These are phyloP conservation scores for Ophiocordyceps robertsii DNA, from an alignment of 2,329 filamentous ascomycete genomes.

Conservation along the genomic window DNA sequence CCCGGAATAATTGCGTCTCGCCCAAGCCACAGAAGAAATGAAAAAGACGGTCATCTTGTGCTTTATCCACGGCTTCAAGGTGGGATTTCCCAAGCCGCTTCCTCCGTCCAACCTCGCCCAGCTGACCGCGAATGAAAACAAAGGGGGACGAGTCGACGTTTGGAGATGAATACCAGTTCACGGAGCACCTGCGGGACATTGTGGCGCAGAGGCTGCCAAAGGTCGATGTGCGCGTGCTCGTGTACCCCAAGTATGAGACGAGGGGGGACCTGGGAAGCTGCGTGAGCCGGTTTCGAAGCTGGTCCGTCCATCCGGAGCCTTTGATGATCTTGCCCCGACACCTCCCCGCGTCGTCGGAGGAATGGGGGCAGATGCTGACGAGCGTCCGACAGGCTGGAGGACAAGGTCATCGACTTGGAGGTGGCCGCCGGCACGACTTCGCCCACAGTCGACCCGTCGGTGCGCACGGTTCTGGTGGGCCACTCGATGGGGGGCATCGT, in stretches of 20 bases:
- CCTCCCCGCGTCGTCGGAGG: too few relatives aligned
- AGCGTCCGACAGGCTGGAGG: slow-evolving; percentile 50
- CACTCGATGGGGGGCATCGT: slow-evolving; percentile 94
- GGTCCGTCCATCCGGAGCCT: slow-evolving; percentile 29
- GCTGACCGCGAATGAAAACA: neutral
- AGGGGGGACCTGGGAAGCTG: slow-evolving; percentile 60
- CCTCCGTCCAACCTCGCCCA: neutral
- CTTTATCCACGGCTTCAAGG: slow-evolving; percentile 85
- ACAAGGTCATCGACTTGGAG: slow-evolving; percentile 90
- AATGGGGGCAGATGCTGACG: neutral
- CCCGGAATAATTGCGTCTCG: too few relatives aligned
- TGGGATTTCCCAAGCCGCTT: slow-evolving; percentile 14
- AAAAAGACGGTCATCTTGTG: slow-evolving; percentile 70
- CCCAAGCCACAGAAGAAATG: slow-evolving; percentile 11
- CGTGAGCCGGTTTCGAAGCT: slow-evolving; percentile 62
- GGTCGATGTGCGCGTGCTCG: slow-evolving; percentile 50
- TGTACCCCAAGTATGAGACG: slow-evolving; percentile 79
- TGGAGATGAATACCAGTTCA: slow-evolving; percentile 49
- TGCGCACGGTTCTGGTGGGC: slow-evolving; percentile 68
- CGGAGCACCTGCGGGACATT: slow-evolving; percentile 54
- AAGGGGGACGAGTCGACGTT: slow-evolving; percentile 71
- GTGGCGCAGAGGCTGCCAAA: slow-evolving; percentile 55
- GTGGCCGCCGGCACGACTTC: slow-evolving; percentile 67
- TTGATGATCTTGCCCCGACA: neutral
- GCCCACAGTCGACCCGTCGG: slow-evolving; percentile 75